These are phyloP conservation scores for Cryphonectria carpinicola DNA, from an alignment of 2,329 filamentous ascomycete genomes.

Conservation along the genomic window DNA sequence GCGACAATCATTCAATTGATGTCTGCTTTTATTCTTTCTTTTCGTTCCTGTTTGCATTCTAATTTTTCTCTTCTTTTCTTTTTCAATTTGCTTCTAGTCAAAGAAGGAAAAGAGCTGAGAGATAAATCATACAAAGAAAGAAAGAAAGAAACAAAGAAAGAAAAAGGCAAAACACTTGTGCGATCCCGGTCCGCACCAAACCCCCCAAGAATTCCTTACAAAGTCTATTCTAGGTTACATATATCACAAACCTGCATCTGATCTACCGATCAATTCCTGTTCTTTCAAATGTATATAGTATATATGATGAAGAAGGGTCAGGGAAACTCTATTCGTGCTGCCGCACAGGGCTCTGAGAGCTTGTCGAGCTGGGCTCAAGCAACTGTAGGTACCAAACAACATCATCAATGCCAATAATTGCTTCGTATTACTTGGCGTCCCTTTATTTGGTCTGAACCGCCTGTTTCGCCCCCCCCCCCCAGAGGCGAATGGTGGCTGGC, in stretches of 20 bases:
- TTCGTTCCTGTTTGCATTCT: too few relatives aligned
- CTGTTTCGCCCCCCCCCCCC: neutral
- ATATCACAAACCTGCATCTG: neutral
- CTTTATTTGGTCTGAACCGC: neutral
- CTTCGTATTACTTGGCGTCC: neutral
- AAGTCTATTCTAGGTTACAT: too few relatives aligned
- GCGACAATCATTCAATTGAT: neutral
- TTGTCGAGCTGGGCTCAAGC: neutral
- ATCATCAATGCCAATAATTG: neutral
- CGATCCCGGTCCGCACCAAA: neutral
- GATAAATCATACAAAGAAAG: neutral
- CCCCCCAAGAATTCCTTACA: neutral
- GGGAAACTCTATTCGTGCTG: neutral
- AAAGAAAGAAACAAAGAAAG: neutral
- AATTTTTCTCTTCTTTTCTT: neutral
- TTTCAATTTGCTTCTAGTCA: too few relatives aligned
- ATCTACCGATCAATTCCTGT: neutral
- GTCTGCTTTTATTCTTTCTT: neutral
- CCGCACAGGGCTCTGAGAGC: neutral
- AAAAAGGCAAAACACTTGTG: neutral
- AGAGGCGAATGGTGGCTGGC: neutral
- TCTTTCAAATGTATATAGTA: too few relatives aligned
- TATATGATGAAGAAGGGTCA: too few relatives aligned
- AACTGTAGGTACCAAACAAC: neutral
- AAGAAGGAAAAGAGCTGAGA: neutral